phyloP scores from a whole-genome alignment of 257 asterid genomes.

The Paraleonurus japonicus region DNA sequence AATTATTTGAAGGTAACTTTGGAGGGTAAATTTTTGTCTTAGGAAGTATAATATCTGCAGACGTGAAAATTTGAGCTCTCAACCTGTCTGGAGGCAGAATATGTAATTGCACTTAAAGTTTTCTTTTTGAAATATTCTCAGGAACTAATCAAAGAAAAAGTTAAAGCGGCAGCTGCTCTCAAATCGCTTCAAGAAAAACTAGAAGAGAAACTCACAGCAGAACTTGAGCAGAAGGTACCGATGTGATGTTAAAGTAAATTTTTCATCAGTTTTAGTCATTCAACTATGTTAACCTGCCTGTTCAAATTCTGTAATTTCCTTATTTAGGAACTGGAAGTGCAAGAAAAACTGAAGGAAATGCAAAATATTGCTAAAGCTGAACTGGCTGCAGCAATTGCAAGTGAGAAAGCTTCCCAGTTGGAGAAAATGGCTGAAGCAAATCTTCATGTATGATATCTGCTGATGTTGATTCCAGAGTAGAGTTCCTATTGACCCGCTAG shows the following conservation, averaged over 20 bases:
- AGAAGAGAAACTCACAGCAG: conserved; percentile 59
- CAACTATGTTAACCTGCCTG: conserved; percentile 1
- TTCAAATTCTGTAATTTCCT: conserved; percentile 23
- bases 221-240: conserved; percentile 75
- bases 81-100: conserved; percentile 12
- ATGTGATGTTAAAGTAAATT: neutral
- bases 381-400: conserved; percentile 82
- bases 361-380: conserved; percentile 78
- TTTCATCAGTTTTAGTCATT: neutral
- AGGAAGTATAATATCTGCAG: neutral
- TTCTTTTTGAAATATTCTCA: conserved; percentile 33
- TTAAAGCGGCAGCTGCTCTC: conserved; percentile 80
- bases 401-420: conserved; percentile 93
- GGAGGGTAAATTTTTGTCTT: conserved; percentile 14
- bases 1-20: conserved; percentile 9
- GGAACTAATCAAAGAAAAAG: conserved; percentile 83
- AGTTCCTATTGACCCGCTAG: neutral
- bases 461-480: conserved; percentile 23
- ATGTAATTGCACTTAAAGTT: conserved; percentile 7
- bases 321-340: conserved; percentile 75
- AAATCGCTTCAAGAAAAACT: conserved; percentile 79
- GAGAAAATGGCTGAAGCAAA: conserved; percentile 98
- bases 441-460: conserved; percentile 63
- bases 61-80: neutral
- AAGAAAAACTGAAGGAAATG: conserved; percentile 56